Evolutionary conservation across 2,329 filamentous ascomycete species (phyloP).

Genomic region (Alternaria triticina): DNA sequence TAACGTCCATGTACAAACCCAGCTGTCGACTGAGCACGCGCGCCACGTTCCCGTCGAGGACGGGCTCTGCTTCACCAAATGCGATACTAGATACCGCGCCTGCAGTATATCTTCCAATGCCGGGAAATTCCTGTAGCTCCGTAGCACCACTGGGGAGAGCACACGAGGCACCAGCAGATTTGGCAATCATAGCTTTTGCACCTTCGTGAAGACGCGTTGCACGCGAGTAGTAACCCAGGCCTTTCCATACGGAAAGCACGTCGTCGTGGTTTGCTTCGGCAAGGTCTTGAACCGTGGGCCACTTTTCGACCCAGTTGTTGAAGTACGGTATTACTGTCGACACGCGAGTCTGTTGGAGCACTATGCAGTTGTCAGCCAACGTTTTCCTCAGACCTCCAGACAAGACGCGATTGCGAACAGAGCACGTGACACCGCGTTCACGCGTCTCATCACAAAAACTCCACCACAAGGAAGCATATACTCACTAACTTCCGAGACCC

Average conservation of each 20-base stretch:
- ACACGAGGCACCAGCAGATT: constrained; percentile 48
- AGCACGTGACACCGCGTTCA: constrained; percentile 26
- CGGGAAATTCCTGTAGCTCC: constrained; percentile 60
- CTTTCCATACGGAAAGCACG: constrained; percentile 65
- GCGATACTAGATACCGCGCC: constrained; percentile 69
- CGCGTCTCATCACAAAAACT: neutral
- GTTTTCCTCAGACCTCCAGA: neutral
- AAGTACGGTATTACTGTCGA: constrained; percentile 68
- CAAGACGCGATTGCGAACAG: neutral
- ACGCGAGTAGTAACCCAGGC: constrained; percentile 70
- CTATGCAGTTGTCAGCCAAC: constrained; percentile 13
- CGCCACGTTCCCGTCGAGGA: constrained; percentile 70
- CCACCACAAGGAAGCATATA: constrained; percentile 1
- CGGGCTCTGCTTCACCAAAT: constrained; percentile 64
- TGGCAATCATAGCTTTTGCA: constrained; percentile 57
- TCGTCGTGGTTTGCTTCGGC: constrained; percentile 62
- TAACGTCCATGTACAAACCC: constrained; percentile 63
- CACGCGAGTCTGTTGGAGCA: constrained; percentile 71
- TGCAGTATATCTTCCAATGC: constrained; percentile 68
- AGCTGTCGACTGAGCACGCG: constrained; percentile 67
- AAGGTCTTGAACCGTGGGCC: constrained; percentile 65
- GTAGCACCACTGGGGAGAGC: constrained; percentile 57
- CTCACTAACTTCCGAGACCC: constrained; percentile 68
- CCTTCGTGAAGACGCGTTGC: constrained; percentile 66
- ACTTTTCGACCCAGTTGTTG: constrained; percentile 66